Base-by-base conservation (phyloP, 768 basidiomycete genomes). In the Pisolithus sp. region DNA sequence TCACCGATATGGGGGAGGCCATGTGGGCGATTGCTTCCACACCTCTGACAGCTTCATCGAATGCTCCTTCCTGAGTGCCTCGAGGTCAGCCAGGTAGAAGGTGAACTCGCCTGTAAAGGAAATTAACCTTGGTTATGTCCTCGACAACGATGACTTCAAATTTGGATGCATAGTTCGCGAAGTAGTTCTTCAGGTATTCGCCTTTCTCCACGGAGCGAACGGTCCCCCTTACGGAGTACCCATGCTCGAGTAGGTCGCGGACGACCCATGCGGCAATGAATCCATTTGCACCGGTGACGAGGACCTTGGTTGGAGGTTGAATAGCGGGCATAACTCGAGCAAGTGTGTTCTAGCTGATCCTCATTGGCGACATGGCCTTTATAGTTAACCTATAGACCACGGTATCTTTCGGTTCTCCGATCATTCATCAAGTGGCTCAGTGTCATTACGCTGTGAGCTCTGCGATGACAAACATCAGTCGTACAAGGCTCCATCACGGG, bases 11-110 rank as follows among this genome's bases (percentile, higher is more conserved):
- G 0, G 86, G 86, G 1, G 85, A 86, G 0, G 85, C 85, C 4
- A 74, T 80, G 59, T 89, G 88, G 38, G 71, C 75, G 47, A 93
- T 79, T 0, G 76, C 89, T 52, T 87, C 82, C 6, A 91, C 81
- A 1, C 78, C 87, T 63, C 82, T 79, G 52, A 91, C 84, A 1
- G 83, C 88, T 47, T 88, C 82, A 62, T 92, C 86, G 55, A 90
- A 93, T 0, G 83, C 86, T 7, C 79, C 80, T 3, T 76, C 76
- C 81, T 83, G 12, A 12, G n/a, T 21, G 10, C 9, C 21, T 15
- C 2, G 30, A 41, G n/a, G 21, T 21, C 40, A 26, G 17, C n/a
- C 3, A 30, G 43, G 9, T 7, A 45, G 43, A 15, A 12, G 6
- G 5, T n/a, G 17, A 6, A 17, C 8, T 45, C 15, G 26, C 13